A percentile compares a stretch with the other conserved stretches of the same genome.
phyloP scores from a whole-genome alignment of 441 rosid species.

The Pelargonium cotyledonis region DNA sequence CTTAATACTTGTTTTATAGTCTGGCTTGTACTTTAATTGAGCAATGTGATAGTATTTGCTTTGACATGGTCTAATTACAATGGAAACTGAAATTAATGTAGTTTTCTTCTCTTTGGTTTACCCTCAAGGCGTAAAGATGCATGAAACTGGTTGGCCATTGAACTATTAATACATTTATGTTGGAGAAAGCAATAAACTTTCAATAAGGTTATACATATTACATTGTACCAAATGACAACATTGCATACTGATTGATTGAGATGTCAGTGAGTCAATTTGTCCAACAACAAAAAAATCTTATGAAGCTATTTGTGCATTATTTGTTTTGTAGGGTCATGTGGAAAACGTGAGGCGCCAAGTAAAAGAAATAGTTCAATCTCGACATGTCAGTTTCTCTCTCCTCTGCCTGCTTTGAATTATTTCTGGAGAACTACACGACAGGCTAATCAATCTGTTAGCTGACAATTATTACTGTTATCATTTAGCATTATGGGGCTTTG shows the following conservation, averaged over 20 bases:
- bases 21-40: no score
- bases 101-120: not conserved
- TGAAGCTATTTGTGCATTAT: constrained; percentile 14
- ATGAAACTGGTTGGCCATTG: not conserved
- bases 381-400: constrained; percentile 48
- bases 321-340: constrained; percentile 63
- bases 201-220: not conserved
- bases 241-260: not conserved
- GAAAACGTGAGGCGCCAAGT: constrained; percentile 88
- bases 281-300: not conserved
- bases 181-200: not conserved
- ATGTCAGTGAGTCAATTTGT: constrained; percentile 1
- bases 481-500: no score
- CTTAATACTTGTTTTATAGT: no score
- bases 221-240: not conserved
- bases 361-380: constrained; percentile 76
- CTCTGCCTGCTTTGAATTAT: constrained; percentile 1
- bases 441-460: not conserved
- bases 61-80: no score
- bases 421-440: not conserved
- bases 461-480: no score
- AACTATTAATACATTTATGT: not conserved
- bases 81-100: not conserved
- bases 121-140: not conserved
- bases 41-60: no score